Evolutionary conservation across 23 red algal species (phyloP).

Genomic region (Cyanidioschyzon merolae): DNA sequence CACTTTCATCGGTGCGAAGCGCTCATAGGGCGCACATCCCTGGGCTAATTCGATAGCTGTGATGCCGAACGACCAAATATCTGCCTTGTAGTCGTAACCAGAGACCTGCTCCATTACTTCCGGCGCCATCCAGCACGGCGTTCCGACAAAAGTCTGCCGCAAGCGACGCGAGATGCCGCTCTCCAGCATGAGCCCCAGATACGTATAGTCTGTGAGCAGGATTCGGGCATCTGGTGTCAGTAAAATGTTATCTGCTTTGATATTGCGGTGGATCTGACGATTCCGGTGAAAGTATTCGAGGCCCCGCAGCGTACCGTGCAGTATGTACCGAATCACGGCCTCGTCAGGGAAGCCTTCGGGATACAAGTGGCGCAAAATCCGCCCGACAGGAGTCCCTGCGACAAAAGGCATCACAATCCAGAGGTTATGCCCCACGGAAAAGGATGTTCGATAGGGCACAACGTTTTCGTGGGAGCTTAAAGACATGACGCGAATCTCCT

Average conservation of each 20-base stretch:
- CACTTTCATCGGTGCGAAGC: conserved; percentile 83
- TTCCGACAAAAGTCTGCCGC: conserved; percentile 96
- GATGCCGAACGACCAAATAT: conserved; percentile 91
- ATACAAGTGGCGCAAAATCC: conserved; percentile 1
- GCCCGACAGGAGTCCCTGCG: conserved; percentile 31
- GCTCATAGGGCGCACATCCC: conserved; percentile 58
- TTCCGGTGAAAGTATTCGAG: conserved; percentile 83
- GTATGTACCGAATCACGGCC: conserved; percentile 48
- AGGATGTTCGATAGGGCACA: conserved; percentile 80
- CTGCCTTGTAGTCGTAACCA: conserved; percentile 98
- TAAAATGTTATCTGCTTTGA: conserved; percentile 81
- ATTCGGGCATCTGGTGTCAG: conserved; percentile 52
- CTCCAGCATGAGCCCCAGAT: conserved; percentile 97
- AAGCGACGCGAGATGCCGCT: conserved; percentile 61
- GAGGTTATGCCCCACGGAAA: conserved; percentile 60
- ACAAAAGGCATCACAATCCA: conserved; percentile 99
- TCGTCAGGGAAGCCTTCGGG: conserved; percentile 55
- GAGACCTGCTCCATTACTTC: conserved; percentile 91
- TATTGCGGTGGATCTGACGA: conserved; percentile 86
- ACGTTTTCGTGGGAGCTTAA: conserved; percentile 89
- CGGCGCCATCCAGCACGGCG: conserved; percentile 97
- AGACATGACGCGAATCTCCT: conserved; percentile 95
- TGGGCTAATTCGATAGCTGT: conserved; percentile 83
- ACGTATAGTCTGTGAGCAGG: conserved; percentile 79
- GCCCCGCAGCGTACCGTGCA: conserved; percentile 57